phyloP scores from a whole-genome alignment of 495 filamentous ascomycete species.

The Filosporella fistucella region DNA sequence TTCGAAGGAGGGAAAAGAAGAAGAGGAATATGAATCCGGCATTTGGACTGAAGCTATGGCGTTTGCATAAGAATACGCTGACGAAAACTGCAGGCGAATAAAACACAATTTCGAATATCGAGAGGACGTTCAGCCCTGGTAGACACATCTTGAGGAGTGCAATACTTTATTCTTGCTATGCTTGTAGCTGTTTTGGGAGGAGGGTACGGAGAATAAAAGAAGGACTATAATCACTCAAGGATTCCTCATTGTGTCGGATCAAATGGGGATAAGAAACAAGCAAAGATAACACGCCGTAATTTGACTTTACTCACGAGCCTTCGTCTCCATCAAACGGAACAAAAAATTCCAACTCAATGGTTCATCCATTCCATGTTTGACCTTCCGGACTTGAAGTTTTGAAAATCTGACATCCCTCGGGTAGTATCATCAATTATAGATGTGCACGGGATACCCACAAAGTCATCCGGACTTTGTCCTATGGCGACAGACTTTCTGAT shows the following conservation, averaged over 20 bases:
- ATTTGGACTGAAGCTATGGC: slow-evolving; percentile 1
- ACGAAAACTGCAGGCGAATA: background rate
- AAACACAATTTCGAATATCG: slow-evolving; percentile 1
- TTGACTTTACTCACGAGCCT: too few species aligned
- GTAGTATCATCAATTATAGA: too few species aligned
- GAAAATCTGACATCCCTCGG: too few species aligned
- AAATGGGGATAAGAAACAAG: too few species aligned
- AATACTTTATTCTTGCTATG: background rate
- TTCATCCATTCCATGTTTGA: too few species aligned
- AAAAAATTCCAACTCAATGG: too few species aligned
- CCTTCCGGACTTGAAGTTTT: too few species aligned
- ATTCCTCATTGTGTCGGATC: background rate
- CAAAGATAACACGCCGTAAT: too few species aligned
- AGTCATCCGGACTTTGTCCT: too few species aligned
- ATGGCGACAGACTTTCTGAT: too few species aligned
- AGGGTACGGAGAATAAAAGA: background rate
- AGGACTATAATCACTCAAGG: background rate
- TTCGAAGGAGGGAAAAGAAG: slow-evolving; percentile 1
- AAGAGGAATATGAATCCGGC: slow-evolving; percentile 5
- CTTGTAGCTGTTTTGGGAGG: background rate
- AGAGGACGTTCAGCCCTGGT: slow-evolving; percentile 1
- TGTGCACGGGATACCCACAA: too few species aligned
- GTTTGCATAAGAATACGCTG: slow-evolving; percentile 1
- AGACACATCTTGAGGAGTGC: background rate
- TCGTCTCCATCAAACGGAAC: too few species aligned